Percentiles rank a stretch among this genome's conserved stretches.
Evolutionary conservation across 192 early-diverging fungal species (phyloP).

Genomic region (Backusella australiensis): DNA sequence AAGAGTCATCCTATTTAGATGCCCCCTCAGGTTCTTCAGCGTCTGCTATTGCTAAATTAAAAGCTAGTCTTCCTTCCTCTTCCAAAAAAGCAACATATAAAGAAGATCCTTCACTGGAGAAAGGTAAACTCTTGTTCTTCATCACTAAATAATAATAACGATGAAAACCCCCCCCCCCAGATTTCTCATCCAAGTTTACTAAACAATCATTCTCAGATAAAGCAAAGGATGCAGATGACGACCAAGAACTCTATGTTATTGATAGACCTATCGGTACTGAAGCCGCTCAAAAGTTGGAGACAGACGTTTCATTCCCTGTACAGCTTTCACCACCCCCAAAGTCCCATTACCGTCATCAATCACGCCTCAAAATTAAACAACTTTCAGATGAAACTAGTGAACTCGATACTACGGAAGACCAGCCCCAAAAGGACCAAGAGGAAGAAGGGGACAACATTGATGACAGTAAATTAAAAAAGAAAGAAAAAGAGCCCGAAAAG

Average conservation of each 20-base stretch:
- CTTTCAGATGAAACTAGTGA: not conserved
- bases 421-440: too few species aligned
- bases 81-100: not conserved
- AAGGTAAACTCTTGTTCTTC: not conserved
- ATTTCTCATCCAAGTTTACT: not conserved
- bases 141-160: not conserved
- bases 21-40: not conserved
- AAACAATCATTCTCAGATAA: not conserved
- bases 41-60: not conserved
- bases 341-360: not conserved
- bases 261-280: not conserved
- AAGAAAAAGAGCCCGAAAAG: not conserved
- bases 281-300: not conserved
- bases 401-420: not conserved
- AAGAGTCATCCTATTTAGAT: not conserved
- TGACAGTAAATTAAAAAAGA: not conserved
- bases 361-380: not conserved
- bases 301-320: not conserved
- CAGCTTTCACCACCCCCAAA: not conserved
- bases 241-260: not conserved
- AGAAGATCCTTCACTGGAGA: not conserved
- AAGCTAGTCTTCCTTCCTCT: not conserved
- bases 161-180: not conserved
- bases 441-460: too few species aligned
- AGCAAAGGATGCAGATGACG: not conserved